These are phyloP conservation scores for Colletotrichum melonis DNA, from an alignment of 2,329 filamentous ascomycete species.

Conservation along the genomic window DNA sequence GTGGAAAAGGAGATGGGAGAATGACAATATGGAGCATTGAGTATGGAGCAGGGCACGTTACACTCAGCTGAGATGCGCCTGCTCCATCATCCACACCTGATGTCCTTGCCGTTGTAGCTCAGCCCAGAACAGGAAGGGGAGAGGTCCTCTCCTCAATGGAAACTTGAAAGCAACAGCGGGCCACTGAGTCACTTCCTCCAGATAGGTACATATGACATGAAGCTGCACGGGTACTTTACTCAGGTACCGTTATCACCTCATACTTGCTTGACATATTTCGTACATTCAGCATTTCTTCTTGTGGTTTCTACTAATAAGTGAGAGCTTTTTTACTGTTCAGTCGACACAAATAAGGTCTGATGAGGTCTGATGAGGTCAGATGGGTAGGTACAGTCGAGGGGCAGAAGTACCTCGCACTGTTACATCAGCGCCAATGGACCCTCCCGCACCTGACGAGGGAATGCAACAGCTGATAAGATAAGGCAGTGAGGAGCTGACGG, in stretches of 20 bases:
- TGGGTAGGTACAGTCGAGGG: not conserved
- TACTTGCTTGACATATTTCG: too few species aligned
- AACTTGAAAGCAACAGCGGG: not conserved
- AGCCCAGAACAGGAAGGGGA: not conserved
- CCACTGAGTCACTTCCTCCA: not conserved
- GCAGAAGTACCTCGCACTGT: constrained; percentile 3
- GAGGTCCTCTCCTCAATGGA: not conserved
- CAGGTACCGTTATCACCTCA: too few species aligned
- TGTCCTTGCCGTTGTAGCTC: not conserved
- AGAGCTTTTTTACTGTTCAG: too few species aligned
- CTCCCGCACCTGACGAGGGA: not conserved
- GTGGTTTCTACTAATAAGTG: not conserved
- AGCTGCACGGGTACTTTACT: not conserved
- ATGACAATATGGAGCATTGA: not conserved
- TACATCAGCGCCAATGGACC: constrained; percentile 17
- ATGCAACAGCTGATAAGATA: constrained; percentile 23
- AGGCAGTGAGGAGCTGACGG: not conserved
- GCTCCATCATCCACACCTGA: not conserved
- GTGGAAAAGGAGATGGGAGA: not conserved
- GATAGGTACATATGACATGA: not conserved
- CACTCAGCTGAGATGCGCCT: constrained; percentile 11
- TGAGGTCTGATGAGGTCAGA: not conserved
- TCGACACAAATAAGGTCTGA: too few species aligned
- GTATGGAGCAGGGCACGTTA: constrained; percentile 12
- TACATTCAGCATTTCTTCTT: not conserved